Evolutionary conservation across 192 early-diverging fungal genomes (phyloP).

Genomic region (Coemansia sp.): DNA sequence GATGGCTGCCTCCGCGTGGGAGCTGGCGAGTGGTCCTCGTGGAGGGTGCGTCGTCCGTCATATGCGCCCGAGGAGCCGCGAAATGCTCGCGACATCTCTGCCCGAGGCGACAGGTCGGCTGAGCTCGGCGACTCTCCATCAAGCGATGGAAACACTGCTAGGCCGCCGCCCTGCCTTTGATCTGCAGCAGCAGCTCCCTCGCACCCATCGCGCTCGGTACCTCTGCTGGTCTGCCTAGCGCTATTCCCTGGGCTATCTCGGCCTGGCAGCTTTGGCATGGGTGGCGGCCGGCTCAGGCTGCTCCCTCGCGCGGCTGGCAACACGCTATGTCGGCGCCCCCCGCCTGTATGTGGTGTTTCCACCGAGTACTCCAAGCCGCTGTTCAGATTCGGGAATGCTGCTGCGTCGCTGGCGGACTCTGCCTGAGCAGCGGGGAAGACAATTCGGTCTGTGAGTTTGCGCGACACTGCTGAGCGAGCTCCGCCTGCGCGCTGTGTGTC

Average conservation of each 20-base stretch:
- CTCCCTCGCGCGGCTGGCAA: conserved; percentile 2
- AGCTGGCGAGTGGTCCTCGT: conserved; percentile 1
- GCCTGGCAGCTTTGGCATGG: neutral
- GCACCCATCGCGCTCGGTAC: neutral
- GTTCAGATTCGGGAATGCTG: conserved; percentile 17
- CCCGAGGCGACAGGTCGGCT: conserved; percentile 7
- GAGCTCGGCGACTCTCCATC: conserved; percentile 14
- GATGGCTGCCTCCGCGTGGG: neutral
- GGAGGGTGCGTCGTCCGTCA: neutral
- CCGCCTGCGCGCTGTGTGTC: neutral
- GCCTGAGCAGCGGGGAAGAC: neutral
- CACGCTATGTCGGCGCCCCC: conserved; percentile 1
- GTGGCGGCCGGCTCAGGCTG: conserved; percentile 1
- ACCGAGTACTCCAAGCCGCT: conserved; percentile 22
- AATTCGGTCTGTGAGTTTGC: conserved; percentile 8
- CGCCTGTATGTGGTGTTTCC: too few relatives aligned
- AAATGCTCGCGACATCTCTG: conserved; percentile 5
- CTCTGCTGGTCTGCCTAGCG: neutral
- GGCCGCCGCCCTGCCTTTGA: conserved; percentile 7
- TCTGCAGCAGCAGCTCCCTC: neutral
- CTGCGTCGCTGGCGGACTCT: neutral
- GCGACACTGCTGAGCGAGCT: conserved; percentile 9
- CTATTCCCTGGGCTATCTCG: neutral
- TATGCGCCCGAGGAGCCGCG: conserved; percentile 15
- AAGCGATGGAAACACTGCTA: conserved; percentile 35